Base-by-base conservation (phyloP, 2,329 filamentous ascomycete species). In the Colletotrichum godetiae region DNA sequence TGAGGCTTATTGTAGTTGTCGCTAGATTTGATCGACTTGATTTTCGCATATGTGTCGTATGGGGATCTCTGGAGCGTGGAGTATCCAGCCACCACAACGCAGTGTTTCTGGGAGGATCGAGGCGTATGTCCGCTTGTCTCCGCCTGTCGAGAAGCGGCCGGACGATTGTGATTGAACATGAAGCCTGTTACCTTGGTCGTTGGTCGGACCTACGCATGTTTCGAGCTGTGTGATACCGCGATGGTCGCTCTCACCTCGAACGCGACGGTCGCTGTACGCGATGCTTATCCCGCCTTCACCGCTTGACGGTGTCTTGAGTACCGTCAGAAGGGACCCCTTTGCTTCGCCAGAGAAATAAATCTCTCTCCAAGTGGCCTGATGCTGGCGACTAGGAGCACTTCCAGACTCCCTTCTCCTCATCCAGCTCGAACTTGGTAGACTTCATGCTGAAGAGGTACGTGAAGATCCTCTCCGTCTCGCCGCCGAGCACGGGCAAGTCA, bases 401-500 rank as follows among this genome's bases (percentile, higher is more conserved):
- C 61, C 61, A 64, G 3, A 33, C 35, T 22, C 46, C 46, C 61
- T 49, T 64, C 46, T 55, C 46, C 8, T 46, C 2, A 5, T 24
- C 46, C 8, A n/a, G 33, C 31, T 37, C 61, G 13, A 53, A 64
- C 31, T n/a, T 53, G 1, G 10, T 46, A 13, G 61, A 64, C 15
- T 13, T n/a, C 46, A 49, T 74, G 31, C 85, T 80, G 59, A 89
- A 87, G 2, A 89, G 76, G 76, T 90, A 90, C 35, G 90, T 79
- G 76, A 90, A 86, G 6, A 91, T 84, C 3, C 80, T 76, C 73
- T 90, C 82, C 5, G 80, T 78, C 35, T 86, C 83, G 5, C 78
- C 81, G 19, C 84, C 85, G 15, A 89, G 77, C 1, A 86, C 84
- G 1, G 86, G 86, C 52, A 91, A 78, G 0, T 83, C 81, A 29